These are phyloP conservation scores for Talaromyces piceae DNA, from an alignment of 2,329 filamentous ascomycete genomes.

Conservation along the genomic window DNA sequence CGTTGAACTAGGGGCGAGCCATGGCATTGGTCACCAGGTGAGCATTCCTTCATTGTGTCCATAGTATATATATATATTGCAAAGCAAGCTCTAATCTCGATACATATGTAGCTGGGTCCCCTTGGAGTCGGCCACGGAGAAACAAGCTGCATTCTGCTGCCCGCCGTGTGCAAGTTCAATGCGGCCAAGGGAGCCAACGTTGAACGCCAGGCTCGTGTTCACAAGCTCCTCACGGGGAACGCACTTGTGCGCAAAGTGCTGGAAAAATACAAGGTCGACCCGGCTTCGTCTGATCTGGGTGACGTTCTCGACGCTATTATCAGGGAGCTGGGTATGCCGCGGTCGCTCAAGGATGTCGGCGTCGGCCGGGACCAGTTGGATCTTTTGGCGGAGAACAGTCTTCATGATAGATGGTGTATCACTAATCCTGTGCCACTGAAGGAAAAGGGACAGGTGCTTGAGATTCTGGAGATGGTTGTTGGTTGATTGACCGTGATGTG, in stretches of 20 bases:
- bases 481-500: constrained; percentile 11
- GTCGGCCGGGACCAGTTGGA: constrained; percentile 44
- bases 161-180: constrained; percentile 52
- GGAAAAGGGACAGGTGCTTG: constrained; percentile 43
- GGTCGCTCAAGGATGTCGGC: constrained; percentile 45
- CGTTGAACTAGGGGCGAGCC: constrained; percentile 42
- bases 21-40: constrained; percentile 48
- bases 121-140: constrained; percentile 54
- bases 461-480: constrained; percentile 43
- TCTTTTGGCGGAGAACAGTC: constrained; percentile 41
- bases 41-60: constrained; percentile 6
- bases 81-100: neutral
- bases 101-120: constrained; percentile 40
- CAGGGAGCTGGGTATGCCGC: constrained; percentile 47
- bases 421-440: constrained; percentile 46
- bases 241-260: constrained; percentile 32
- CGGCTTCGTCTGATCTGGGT: constrained; percentile 35
- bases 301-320: constrained; percentile 48
- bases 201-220: constrained; percentile 36
- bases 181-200: constrained; percentile 35
- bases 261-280: constrained; percentile 19
- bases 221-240: constrained; percentile 35
- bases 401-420: constrained; percentile 44
- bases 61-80: neutral
- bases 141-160: constrained; percentile 51